These are phyloP conservation scores for Paramyrothecium roridum DNA, from an alignment of 2,329 filamentous ascomycete species.

Conservation along the genomic window DNA sequence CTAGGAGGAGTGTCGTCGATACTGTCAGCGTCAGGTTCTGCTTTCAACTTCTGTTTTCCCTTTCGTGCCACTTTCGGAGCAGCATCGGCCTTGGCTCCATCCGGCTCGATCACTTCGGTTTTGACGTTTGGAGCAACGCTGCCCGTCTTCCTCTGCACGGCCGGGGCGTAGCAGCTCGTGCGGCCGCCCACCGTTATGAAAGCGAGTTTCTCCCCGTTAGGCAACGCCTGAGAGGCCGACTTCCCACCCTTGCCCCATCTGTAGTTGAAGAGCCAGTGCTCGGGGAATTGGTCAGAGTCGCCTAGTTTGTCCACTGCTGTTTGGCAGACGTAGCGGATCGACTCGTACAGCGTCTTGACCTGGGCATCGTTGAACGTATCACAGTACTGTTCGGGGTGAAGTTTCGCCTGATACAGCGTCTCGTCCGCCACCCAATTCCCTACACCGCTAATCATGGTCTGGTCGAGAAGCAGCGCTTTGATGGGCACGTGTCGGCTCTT, in stretches of 20 bases:
- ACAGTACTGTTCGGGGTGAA: conserved; percentile 92
- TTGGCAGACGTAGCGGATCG: conserved; percentile 75
- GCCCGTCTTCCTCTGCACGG: conserved; percentile 76
- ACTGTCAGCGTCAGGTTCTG: conserved; percentile 15
- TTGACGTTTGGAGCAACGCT: conserved; percentile 38
- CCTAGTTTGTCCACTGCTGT: conserved; percentile 75
- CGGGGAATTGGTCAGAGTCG: conserved; percentile 80
- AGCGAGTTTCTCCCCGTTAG: conserved; percentile 79
- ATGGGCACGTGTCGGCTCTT: conserved; percentile 76
- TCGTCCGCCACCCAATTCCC: conserved; percentile 98
- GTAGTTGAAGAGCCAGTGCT: conserved; percentile 84
- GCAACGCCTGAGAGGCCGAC: conserved; percentile 61
- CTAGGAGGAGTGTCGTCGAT: conserved; percentile 17
- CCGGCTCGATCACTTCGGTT: conserved; percentile 33
- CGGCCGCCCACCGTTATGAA: conserved; percentile 88
- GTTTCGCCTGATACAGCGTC: conserved; percentile 79
- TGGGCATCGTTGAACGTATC: conserved; percentile 74
- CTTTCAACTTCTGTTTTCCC: conserved; percentile 8
- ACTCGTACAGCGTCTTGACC: conserved; percentile 66
- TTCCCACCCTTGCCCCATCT: conserved; percentile 91
- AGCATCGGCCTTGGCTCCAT: conserved; percentile 17
- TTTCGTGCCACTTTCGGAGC: conserved; percentile 19
- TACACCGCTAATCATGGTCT: conserved; percentile 84
- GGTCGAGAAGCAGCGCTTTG: conserved; percentile 85
- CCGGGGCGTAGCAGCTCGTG: conserved; percentile 85